These are phyloP conservation scores for Candida insectorum DNA, from an alignment of 805 yeast genomes.

Conservation along the genomic window DNA sequence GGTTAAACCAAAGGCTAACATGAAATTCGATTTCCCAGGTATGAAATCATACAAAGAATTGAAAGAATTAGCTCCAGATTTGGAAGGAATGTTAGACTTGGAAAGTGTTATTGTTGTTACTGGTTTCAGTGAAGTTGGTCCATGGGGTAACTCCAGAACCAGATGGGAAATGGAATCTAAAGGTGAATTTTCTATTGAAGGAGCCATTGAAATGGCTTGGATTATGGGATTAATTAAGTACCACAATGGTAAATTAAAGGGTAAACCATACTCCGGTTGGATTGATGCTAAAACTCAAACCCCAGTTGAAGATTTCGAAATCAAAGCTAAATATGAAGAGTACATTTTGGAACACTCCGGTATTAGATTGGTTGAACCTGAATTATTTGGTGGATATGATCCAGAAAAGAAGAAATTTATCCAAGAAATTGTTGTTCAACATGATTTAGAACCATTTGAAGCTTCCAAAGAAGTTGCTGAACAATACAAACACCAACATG, in stretches of 20 bases:
- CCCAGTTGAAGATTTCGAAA: constrained; percentile 93
- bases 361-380: constrained; percentile 95
- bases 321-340: constrained; percentile 88
- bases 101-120: constrained; percentile 93
- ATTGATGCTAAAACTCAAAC: constrained; percentile 88
- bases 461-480: constrained; percentile 93
- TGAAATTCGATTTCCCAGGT: constrained; percentile 89
- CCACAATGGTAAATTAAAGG: constrained; percentile 86
- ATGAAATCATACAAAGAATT: constrained; percentile 75
- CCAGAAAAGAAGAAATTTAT: constrained; percentile 90
- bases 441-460: constrained; percentile 94
- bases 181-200: constrained; percentile 95
- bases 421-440: constrained; percentile 95
- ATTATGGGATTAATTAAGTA: constrained; percentile 97
- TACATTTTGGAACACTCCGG: constrained; percentile 90
- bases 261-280: constrained; percentile 95
- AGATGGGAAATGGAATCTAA: constrained; percentile 99
- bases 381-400: constrained; percentile 88
- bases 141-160: constrained; percentile 99
- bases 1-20: constrained; percentile 92
- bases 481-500: constrained; percentile 91
- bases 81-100: constrained; percentile 88
- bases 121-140: constrained; percentile 98
- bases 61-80: constrained; percentile 63
- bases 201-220: constrained; percentile 99